Evolutionary conservation across 2,329 filamentous ascomycete species (phyloP).

Genomic region (Penicillium sclerotigenum): DNA sequence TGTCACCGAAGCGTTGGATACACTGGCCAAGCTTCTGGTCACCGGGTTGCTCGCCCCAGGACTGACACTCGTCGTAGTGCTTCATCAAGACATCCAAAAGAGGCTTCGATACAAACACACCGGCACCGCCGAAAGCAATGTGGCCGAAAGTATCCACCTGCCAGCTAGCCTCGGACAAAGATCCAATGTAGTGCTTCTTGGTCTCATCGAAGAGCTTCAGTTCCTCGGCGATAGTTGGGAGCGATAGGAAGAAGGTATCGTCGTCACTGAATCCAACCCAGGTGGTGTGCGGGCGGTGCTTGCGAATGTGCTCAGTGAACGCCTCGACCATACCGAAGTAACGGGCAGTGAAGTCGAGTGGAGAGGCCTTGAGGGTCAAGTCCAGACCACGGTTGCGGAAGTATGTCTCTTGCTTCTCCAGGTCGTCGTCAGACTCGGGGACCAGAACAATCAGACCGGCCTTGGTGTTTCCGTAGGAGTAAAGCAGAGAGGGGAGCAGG

Average conservation of each 20-base stretch:
- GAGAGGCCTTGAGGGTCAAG: slow-evolving; percentile 39
- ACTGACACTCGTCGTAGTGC: slow-evolving; percentile 43
- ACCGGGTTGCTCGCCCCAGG: slow-evolving; percentile 43
- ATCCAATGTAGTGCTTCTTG: slow-evolving; percentile 45
- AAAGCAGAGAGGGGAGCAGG: slow-evolving; percentile 41
- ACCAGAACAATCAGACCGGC: slow-evolving; percentile 42
- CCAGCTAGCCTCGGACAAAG: slow-evolving; percentile 44
- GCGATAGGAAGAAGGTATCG: slow-evolving; percentile 44
- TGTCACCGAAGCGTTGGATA: slow-evolving; percentile 41
- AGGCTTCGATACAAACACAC: slow-evolving; percentile 44
- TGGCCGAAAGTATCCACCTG: slow-evolving; percentile 45
- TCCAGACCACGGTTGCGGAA: slow-evolving; percentile 44
- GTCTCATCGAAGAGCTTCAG: slow-evolving; percentile 40
- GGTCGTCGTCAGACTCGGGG: slow-evolving; percentile 40
- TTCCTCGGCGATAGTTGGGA: slow-evolving; percentile 38
- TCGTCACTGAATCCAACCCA: slow-evolving; percentile 46
- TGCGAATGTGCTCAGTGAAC: slow-evolving; percentile 39
- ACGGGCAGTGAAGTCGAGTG: slow-evolving; percentile 42
- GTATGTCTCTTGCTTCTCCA: slow-evolving; percentile 40
- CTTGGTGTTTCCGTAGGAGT: slow-evolving; percentile 43
- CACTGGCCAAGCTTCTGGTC: slow-evolving; percentile 46
- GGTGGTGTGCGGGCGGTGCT: slow-evolving; percentile 38
- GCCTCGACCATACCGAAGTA: slow-evolving; percentile 45
- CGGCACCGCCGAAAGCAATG: slow-evolving; percentile 46
- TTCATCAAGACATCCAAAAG: slow-evolving; percentile 38